Evolutionary conservation across 495 filamentous ascomycete species (phyloP), one percentile per base, ranked within the genome.

Genomic region (Echria macrotheca): DNA sequence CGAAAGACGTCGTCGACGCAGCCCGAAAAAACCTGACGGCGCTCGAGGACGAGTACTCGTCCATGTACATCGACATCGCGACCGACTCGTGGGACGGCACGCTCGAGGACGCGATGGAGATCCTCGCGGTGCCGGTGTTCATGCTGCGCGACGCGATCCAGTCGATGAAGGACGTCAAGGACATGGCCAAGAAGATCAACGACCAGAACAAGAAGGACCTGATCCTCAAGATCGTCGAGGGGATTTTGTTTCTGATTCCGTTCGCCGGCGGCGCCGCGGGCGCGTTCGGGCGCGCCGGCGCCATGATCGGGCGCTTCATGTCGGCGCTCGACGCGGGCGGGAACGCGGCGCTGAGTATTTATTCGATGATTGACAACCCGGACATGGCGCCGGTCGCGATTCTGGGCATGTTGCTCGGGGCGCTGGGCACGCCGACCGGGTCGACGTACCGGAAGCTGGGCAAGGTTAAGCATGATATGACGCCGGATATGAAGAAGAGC

Each of bases 301-400:
- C 45, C 35, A 2, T 2, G 4, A 25, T 48, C 19, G 45, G 33
- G 1, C 45, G 45, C 10, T 26, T 48, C 32, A 2, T 48, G 15
- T n/a, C 22, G 12, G 45, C 15, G 3, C 5, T 26, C 33, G 45
- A 48, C 8, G 9, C 39, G 12, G 45, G 33, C 22, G 45, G 33
- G 12, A 88, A 88, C 55, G 75, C 72, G 29, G 76, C 74, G 49
- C 69, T 79, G 45, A 70, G 72, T 46, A 64, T 70, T 50, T 67
- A 70, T 64, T 67, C 60, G 47, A 60, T 68, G 12, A 24, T 48
- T 6, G 45, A 48, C 1, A 24, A 48, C 23, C 45, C 45, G 2
- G 45, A 37, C 3, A 48, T 48, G 45, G 45, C 45, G 15, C 33
- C 45, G 10, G 45, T 48, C 6, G 45, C 45, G 12, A 48, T 48